phyloP scores from a whole-genome alignment of 164 flowering plant species.

The Aristolochia californica region DNA sequence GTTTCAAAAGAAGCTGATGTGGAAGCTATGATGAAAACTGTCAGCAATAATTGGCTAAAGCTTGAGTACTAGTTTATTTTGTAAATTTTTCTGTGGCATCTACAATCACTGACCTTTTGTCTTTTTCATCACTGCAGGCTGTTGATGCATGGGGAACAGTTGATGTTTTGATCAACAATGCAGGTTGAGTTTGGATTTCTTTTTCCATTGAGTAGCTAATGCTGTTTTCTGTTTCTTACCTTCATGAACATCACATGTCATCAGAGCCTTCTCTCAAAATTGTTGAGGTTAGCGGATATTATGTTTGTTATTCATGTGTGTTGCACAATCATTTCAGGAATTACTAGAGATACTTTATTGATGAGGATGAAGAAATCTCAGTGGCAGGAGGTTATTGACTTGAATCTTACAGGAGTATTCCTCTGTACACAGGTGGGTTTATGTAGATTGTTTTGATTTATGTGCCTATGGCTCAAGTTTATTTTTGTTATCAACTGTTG shows the following conservation, averaged over 20 bases:
- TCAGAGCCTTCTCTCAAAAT: too few relatives aligned
- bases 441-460: background rate
- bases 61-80: too few relatives aligned
- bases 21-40: constrained; percentile 83
- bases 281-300: too few relatives aligned
- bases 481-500: too few relatives aligned
- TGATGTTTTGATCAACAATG: constrained; percentile 84
- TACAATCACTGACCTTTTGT: too few relatives aligned
- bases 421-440: constrained; percentile 81
- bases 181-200: constrained; percentile 34
- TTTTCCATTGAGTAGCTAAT: background rate
- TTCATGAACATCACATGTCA: too few relatives aligned
- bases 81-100: too few relatives aligned
- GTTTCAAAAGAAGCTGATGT: constrained; percentile 95
- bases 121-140: constrained; percentile 46
- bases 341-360: constrained; percentile 74
- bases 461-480: constrained; percentile 1
- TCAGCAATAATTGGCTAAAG: constrained; percentile 31
- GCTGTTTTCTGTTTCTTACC: background rate
- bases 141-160: constrained; percentile 95
- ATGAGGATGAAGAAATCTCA: constrained; percentile 94
- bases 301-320: too few relatives aligned
- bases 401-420: constrained; percentile 92
- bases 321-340: constrained; percentile 42
- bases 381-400: constrained; percentile 96